Evolutionary conservation across 306 rosid genomes (phyloP).

Genomic region (Acmispon strigosus): DNA sequence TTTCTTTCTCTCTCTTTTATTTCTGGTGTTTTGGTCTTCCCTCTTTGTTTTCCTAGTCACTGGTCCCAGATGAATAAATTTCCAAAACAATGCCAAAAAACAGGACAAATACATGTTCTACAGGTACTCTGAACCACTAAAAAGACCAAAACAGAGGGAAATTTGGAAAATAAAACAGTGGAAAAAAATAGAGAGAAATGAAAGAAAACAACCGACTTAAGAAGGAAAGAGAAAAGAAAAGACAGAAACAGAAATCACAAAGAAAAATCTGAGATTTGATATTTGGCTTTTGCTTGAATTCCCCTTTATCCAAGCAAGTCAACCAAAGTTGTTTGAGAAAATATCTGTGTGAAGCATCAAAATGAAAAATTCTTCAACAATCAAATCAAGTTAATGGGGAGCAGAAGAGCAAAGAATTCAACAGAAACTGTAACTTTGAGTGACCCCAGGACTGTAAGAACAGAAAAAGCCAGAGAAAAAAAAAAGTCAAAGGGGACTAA

Average conservation of each 20-base stretch:
- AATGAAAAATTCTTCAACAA: neutral
- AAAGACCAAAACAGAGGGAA: neutral
- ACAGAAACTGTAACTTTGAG: neutral
- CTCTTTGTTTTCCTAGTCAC: neutral
- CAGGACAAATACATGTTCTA: constrained; percentile 5
- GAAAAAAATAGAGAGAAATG: constrained; percentile 7
- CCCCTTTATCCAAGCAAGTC: constrained; percentile 29
- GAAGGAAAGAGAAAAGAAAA: neutral
- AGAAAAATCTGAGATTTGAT: constrained; percentile 8
- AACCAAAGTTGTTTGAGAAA: constrained; percentile 25
- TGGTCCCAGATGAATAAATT: neutral
- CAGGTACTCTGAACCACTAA: constrained; percentile 8
- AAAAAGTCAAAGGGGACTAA: neutral
- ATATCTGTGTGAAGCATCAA: neutral
- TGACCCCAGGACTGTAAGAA: neutral
- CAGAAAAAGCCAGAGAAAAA: neutral
- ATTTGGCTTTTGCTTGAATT: neutral
- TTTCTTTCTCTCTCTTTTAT: neutral
- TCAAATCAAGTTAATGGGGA: neutral
- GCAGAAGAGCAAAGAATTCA: neutral
- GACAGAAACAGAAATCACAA: neutral
- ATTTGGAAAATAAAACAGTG: neutral
- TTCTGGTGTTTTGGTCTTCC: neutral
- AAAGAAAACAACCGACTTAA: constrained; percentile 7
- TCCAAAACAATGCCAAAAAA: neutral